phyloP scores from a whole-genome alignment of 164 flowering plant species.

The Umbellularia californica region DNA sequence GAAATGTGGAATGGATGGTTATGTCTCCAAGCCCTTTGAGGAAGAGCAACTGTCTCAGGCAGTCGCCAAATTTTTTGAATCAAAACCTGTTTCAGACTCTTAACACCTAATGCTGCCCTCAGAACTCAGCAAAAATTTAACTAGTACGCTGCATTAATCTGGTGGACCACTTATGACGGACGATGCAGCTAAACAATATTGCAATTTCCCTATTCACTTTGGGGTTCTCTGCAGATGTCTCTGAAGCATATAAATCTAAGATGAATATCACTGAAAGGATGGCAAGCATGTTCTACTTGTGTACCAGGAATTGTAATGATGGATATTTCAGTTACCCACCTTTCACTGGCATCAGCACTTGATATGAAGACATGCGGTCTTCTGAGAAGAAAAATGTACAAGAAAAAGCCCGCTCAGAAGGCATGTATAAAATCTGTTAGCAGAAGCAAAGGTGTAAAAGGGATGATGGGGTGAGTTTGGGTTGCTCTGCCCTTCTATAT shows the following conservation, averaged over 20 bases:
- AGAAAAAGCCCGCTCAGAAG: neutral
- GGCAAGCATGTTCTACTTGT: neutral
- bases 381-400: neutral
- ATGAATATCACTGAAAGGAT: neutral
- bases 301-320: too few species aligned
- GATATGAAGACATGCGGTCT: too few species aligned
- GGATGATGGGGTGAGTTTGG: neutral
- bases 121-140: too few species aligned
- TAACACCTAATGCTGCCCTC: neutral
- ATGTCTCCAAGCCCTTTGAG: conserved; percentile 91
- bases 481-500: neutral
- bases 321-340: too few species aligned
- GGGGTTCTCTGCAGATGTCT: neutral
- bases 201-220: neutral
- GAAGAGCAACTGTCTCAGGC: conserved; percentile 83
- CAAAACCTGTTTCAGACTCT: conserved; percentile 27
- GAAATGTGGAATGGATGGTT: conserved; percentile 89
- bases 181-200: too few species aligned
- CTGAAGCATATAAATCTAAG: too few species aligned
- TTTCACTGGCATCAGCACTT: too few species aligned
- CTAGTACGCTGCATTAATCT: too few species aligned
- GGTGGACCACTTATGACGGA: too few species aligned
- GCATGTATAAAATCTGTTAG: neutral
- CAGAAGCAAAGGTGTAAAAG: neutral
- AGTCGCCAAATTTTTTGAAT: conserved; percentile 66